phyloP scores from a whole-genome alignment of 2,329 filamentous ascomycete genomes.

The Stachybotrys elegans region DNA sequence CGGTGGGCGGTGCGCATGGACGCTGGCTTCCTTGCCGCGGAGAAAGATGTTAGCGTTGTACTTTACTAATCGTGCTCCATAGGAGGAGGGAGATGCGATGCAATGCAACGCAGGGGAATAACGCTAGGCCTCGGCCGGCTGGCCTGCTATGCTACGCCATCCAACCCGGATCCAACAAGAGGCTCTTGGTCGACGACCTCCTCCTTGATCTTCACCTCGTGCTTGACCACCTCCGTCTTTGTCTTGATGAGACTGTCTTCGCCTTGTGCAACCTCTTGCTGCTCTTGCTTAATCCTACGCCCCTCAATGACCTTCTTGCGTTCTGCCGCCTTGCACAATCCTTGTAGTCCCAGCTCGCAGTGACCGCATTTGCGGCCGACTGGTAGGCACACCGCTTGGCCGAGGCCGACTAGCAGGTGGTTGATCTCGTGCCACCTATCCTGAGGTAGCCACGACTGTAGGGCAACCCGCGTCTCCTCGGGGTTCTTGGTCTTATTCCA shows the following conservation, averaged over 20 bases:
- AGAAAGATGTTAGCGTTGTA: no score
- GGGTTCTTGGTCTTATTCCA: conserved; percentile 81
- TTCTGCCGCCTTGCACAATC: conserved; percentile 71
- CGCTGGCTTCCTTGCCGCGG: no score
- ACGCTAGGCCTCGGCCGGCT: no score
- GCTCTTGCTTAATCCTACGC: conserved; percentile 36
- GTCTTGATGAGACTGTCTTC: conserved; percentile 17
- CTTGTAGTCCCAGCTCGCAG: conserved; percentile 71
- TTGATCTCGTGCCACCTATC: conserved; percentile 94
- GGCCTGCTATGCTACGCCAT: no score
- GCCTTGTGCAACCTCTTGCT: conserved; percentile 17
- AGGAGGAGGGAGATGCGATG: no score
- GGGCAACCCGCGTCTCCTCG: conserved; percentile 70
- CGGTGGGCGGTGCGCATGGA: no score
- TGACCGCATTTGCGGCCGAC: conserved; percentile 77
- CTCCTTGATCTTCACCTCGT: conserved; percentile 18
- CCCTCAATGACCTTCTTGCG: conserved; percentile 56
- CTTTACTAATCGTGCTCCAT: no score
- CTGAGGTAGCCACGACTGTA: conserved; percentile 78
- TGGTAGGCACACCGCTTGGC: conserved; percentile 80
- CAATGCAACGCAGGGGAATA: no score
- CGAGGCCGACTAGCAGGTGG: conserved; percentile 78
- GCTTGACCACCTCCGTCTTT: conserved; percentile 13
- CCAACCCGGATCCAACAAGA: no score
- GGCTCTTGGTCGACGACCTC: conserved; percentile 19